phyloP scores from a whole-genome alignment of 2,329 filamentous ascomycete genomes.

The Apiospora sp. region DNA sequence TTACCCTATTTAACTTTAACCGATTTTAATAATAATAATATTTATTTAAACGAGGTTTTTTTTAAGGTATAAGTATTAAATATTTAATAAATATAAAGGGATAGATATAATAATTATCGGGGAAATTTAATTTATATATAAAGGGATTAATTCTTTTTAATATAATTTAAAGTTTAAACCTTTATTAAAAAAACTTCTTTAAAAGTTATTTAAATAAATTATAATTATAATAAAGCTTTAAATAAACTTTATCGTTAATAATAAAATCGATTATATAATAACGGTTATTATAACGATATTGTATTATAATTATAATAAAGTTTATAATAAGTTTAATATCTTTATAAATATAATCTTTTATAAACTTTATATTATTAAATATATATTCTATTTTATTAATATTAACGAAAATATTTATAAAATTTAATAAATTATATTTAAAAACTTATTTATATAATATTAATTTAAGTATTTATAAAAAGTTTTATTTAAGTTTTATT shows the following conservation, averaged over 20 bases:
- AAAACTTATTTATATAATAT: too few relatives aligned
- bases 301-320: neutral
- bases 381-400: too few relatives aligned
- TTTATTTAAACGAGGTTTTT: neutral
- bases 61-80: neutral
- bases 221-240: neutral
- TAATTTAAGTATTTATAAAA: too few relatives aligned
- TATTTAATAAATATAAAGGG: neutral
- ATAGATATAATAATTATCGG: neutral
- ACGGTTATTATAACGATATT: too few relatives aligned
- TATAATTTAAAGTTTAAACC: neutral
- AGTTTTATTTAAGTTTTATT: too few relatives aligned
- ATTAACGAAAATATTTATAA: too few relatives aligned
- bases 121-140: neutral
- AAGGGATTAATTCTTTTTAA: neutral
- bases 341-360: neutral
- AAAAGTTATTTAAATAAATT: neutral
- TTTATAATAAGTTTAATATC: too few relatives aligned
- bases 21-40: too few relatives aligned
- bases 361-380: neutral
- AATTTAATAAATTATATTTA: too few relatives aligned
- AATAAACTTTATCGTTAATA: too few relatives aligned
- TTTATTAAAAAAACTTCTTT: neutral
- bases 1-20: neutral
- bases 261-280: too few relatives aligned